A percentile compares a stretch with the other conserved stretches of the same genome.
Conservation (phyloP, 352 stramenopile genomes). For the Pelagophyceae sp. region DNA sequence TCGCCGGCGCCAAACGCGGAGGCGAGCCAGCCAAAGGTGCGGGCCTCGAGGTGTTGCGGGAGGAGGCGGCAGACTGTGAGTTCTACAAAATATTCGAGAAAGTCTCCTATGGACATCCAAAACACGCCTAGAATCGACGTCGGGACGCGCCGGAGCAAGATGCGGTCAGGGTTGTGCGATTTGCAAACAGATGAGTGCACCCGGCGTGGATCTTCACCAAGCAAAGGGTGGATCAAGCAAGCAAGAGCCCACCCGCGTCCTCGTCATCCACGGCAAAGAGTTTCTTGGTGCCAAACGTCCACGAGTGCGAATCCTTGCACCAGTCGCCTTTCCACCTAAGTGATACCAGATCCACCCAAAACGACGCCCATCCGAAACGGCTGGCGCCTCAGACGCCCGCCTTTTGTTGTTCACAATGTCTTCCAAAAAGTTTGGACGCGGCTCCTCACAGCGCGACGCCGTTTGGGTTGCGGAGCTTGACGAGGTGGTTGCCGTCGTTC, state of each 20-base stretch:
- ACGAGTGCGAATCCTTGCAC: neutral
- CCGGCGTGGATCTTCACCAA: too few relatives aligned
- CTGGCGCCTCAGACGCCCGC: too few relatives aligned
- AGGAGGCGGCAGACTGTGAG: slow-evolving; percentile 17
- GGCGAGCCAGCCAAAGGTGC: slow-evolving; percentile 1
- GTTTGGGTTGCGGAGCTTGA: slow-evolving; percentile 71
- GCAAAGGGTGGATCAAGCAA: too few relatives aligned
- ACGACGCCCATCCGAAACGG: too few relatives aligned
- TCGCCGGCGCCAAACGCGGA: neutral
- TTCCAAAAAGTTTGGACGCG: too few relatives aligned
- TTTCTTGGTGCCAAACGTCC: neutral
- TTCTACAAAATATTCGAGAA: slow-evolving; percentile 9
- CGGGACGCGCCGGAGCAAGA: too few relatives aligned
- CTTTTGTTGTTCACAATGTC: too few relatives aligned
- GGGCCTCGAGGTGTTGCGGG: neutral
- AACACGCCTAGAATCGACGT: too few relatives aligned
- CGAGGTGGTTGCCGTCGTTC: slow-evolving; percentile 46
- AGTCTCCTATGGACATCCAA: slow-evolving; percentile 8
- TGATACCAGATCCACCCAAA: too few relatives aligned
- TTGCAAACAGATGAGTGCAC: too few relatives aligned
- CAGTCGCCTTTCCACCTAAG: neutral
- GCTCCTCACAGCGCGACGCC: slow-evolving; percentile 49
- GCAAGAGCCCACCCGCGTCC: too few relatives aligned
- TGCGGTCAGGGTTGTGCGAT: too few relatives aligned
- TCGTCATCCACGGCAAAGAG: neutral